These are phyloP conservation scores for Echria macrotheca DNA, from an alignment of 495 filamentous ascomycete genomes.

Conservation along the genomic window DNA sequence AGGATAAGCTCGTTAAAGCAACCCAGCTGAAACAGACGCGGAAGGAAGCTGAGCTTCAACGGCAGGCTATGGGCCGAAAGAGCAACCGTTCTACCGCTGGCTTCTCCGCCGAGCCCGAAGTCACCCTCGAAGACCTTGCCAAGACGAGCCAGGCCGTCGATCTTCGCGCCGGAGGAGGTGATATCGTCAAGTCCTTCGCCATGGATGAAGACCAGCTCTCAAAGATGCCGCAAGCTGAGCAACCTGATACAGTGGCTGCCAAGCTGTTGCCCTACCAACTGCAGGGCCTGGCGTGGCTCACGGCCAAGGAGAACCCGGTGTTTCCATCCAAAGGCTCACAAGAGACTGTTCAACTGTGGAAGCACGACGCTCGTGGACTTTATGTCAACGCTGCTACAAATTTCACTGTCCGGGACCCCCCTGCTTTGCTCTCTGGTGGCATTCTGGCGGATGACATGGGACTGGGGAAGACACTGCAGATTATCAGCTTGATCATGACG, in stretches of 20 bases:
- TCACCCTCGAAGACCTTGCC: conserved; percentile 57
- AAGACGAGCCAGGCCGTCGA: conserved; percentile 58
- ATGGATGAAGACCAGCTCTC: conserved; percentile 67
- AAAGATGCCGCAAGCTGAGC: conserved; percentile 66
- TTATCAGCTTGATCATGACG: conserved; percentile 73
- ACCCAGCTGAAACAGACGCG: conserved; percentile 43
- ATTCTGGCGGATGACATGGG: conserved; percentile 95
- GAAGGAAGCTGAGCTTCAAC: conserved; percentile 46
- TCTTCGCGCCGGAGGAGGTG: conserved; percentile 50
- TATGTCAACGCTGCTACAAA: conserved; percentile 77
- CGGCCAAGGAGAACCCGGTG: conserved; percentile 64
- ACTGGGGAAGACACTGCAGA: conserved; percentile 85
- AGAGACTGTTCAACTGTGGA: conserved; percentile 79
- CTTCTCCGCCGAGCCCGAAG: conserved; percentile 30
- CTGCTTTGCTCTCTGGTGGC: conserved; percentile 69
- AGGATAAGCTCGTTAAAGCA: conserved; percentile 49
- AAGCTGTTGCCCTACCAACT: conserved; percentile 76
- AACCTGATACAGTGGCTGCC: conserved; percentile 58
- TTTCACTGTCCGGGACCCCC: conserved; percentile 52
- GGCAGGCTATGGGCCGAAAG: conserved; percentile 30
- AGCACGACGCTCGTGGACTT: conserved; percentile 41
- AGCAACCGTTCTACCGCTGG: conserved; percentile 28
- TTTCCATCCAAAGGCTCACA: conserved; percentile 57
- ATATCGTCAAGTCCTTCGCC: conserved; percentile 61
- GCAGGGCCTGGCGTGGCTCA: conserved; percentile 80